These are phyloP conservation scores for Drosera capensis DNA, from an alignment of 148 eudicot genomes.

Conservation along the genomic window DNA sequence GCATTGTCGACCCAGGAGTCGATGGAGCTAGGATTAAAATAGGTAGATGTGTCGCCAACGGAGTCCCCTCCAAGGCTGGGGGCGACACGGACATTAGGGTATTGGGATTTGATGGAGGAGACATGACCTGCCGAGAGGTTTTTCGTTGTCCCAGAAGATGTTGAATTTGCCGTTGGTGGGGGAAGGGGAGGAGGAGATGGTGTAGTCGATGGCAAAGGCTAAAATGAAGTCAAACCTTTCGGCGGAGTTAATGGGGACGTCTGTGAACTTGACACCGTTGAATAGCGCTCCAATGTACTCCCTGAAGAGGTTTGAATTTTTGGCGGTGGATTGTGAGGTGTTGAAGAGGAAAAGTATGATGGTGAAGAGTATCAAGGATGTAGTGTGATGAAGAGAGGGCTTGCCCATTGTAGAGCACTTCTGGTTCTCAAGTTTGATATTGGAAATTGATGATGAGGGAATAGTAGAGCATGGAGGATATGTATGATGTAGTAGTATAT, in stretches of 20 bases:
- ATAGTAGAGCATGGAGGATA: no score
- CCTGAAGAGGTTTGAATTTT: conserved; percentile 31
- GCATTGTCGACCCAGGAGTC: conserved; percentile 41
- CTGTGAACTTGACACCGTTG: conserved; percentile 24
- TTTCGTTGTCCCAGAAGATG: conserved; percentile 30
- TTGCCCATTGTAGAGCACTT: no score
- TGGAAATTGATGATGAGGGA: no score
- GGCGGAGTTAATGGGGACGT: conserved; percentile 34
- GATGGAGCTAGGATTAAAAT: conserved; percentile 20
- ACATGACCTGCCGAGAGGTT: conserved; percentile 25
- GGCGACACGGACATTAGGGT: conserved; percentile 28
- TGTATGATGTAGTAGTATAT: no score
- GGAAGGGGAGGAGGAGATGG: conserved; percentile 26
- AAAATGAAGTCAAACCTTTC: conserved; percentile 40
- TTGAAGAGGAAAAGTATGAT: conserved; percentile 4
- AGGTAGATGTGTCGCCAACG: conserved; percentile 12
- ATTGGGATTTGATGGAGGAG: conserved; percentile 13
- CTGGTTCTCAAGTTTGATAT: no score
- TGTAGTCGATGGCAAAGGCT: conserved; percentile 49
- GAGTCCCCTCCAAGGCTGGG: conserved; percentile 36
- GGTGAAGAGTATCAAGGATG: not conserved
- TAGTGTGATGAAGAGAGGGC: conserved; percentile 1
- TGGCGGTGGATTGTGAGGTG: conserved; percentile 8
- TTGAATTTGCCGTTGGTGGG: conserved; percentile 42
- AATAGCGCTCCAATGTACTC: conserved; percentile 54